Base-by-base conservation (phyloP, 331 rosid genomes). In the Quercus phellos region DNA sequence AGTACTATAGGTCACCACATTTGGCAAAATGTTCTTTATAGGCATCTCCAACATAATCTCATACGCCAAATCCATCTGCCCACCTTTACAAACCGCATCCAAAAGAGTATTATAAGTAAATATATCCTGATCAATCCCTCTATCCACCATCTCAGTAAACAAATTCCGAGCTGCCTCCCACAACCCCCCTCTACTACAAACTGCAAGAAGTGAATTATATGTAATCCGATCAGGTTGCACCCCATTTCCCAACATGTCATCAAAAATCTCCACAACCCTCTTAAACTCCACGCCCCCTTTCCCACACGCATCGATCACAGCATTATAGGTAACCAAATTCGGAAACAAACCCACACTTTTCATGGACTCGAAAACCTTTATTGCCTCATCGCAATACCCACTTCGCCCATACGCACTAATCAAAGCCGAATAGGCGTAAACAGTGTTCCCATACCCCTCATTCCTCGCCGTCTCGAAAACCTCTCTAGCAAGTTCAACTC, bases 1-100 rank as follows among this genome's bases (percentile, higher is more conserved):
- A 60, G 96, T 92, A 74, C 99, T 92, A 58, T 86, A 92, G n/a
- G 98, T 94, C 67, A 94, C 98, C 64, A 92, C 97, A 77, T 87
- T 94, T 30, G 99, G 97, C 73, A 83, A 73, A 38, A 94, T 83
- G 26, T 83, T 80, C 89, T 80, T 90, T 0, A 72, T 82, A n/a
- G 92, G 88, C 99, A 94, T 94, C 63, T 86, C 94, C 0, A 86
- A 80, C 84, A 94, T 80, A 38, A 91, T 83, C 80, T 77, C 86
- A 68, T 71, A 76, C 0, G 97, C 99, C 84, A 90, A 83, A 81
- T 94, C 97, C 87, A 91, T 86, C 82, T 89, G 90, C 8, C 99
- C 96, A 18, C 94, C 97, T 85, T 94, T 94, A 74, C 93, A 92
- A 60, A 94, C 69, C 0, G 93, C 94, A 84, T 94, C 97, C 84